A percentile compares a stretch with the other conserved stretches of the same genome.
Evolutionary conservation across 129 eudicot species (phyloP).

Genomic region (Centaurea solstitialis): DNA sequence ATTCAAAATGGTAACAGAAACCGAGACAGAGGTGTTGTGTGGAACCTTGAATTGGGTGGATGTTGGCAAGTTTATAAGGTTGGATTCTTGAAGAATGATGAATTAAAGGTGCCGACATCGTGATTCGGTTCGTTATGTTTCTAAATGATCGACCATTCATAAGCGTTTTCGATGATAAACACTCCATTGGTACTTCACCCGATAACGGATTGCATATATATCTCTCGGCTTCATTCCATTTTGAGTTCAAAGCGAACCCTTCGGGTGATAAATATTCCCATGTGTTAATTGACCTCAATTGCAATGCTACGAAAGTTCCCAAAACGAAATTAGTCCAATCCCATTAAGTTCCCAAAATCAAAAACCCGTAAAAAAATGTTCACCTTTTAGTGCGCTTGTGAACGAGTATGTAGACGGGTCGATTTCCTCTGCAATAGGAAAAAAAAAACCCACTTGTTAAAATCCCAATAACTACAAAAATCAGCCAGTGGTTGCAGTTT

Average conservation of each 20-base stretch:
- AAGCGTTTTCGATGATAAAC: slow-evolving; percentile 83
- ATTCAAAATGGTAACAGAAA: not conserved
- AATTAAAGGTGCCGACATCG: slow-evolving; percentile 90
- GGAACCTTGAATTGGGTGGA: slow-evolving; percentile 46
- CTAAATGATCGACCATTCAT: slow-evolving; percentile 69
- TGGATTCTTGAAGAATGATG: slow-evolving; percentile 49
- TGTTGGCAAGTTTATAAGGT: slow-evolving; percentile 39
- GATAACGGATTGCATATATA: slow-evolving; percentile 90
- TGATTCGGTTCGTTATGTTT: slow-evolving; percentile 54
- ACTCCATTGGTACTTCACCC: slow-evolving; percentile 94
- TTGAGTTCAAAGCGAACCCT: slow-evolving; percentile 84
- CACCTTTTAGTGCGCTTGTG: slow-evolving; percentile 92
- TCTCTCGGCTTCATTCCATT: slow-evolving; percentile 97
- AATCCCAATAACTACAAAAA: not conserved
- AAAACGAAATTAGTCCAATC: not conserved
- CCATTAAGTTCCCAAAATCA: not conserved
- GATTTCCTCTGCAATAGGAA: slow-evolving; percentile 61
- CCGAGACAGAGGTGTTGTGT: not conserved
- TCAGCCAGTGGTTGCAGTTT: not conserved
- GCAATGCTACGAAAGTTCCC: slow-evolving; percentile 62
- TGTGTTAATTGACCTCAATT: slow-evolving; percentile 70
- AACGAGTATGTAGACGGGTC: slow-evolving; percentile 92
- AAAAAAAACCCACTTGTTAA: not conserved
- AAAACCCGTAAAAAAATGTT: not conserved
- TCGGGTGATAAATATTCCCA: slow-evolving; percentile 87